These are phyloP conservation scores for Fusarium sp. DNA, from an alignment of 2,329 filamentous ascomycete genomes.

Conservation along the genomic window DNA sequence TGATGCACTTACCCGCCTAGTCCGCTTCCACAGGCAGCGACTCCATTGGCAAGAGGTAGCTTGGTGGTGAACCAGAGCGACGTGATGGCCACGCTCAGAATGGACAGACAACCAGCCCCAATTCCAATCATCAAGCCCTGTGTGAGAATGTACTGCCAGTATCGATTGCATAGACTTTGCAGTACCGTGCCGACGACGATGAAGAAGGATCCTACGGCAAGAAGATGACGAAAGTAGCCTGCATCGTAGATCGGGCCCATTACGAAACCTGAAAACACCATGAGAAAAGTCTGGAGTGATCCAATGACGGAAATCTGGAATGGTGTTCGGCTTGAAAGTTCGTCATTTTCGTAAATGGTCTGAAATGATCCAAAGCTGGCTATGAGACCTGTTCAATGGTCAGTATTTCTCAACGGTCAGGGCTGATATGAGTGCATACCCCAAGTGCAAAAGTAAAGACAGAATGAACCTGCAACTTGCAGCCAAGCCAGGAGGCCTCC, in stretches of 20 bases:
- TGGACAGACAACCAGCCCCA: constrained; percentile 81
- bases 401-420: not conserved
- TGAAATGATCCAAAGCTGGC: constrained; percentile 42
- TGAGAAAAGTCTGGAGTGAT: constrained; percentile 36
- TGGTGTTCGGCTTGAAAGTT: not conserved
- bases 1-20: constrained; percentile 62
- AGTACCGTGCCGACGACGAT: constrained; percentile 33
- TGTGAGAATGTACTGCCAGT: constrained; percentile 84
- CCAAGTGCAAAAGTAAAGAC: constrained; percentile 41
- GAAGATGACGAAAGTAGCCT: constrained; percentile 33
- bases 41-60: constrained; percentile 80
- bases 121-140: constrained; percentile 79
- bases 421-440: constrained; percentile 15
- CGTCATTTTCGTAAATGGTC: constrained; percentile 37
- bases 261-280: constrained; percentile 40
- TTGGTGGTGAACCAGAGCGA: constrained; percentile 80
- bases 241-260: constrained; percentile 37
- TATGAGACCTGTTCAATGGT: constrained; percentile 28
- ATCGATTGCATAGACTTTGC: constrained; percentile 52
- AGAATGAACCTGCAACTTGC: constrained; percentile 37
- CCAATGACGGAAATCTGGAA: constrained; percentile 42
- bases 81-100: constrained; percentile 78
- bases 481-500: constrained; percentile 37
- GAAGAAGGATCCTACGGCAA: constrained; percentile 23
- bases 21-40: constrained; percentile 79